Evolutionary conservation across 805 yeast genomes (phyloP).

Genomic region (Lachancea kluyveri): DNA sequence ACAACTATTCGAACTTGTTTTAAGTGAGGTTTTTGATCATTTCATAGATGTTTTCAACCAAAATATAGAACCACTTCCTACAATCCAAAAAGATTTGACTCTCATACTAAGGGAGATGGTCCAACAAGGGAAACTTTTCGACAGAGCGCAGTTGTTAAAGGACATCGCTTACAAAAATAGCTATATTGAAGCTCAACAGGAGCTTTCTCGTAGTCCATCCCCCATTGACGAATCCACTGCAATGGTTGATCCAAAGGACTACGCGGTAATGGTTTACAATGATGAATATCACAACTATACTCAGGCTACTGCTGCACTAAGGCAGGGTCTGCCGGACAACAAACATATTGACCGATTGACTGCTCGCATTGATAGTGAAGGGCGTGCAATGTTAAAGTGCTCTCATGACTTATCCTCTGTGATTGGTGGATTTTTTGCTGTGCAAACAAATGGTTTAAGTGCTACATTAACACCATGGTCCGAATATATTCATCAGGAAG

Average conservation of each 20-base stretch:
- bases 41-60: slow-evolving; percentile 36
- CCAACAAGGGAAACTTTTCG: slow-evolving; percentile 18
- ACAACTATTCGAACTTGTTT: slow-evolving; percentile 22
- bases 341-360: slow-evolving; percentile 33
- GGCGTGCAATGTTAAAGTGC: slow-evolving; percentile 43
- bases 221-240: slow-evolving; percentile 5
- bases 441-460: slow-evolving; percentile 45
- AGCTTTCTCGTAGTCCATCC: slow-evolving; percentile 2
- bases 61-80: slow-evolving; percentile 30
- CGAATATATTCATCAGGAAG: slow-evolving; percentile 45
- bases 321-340: slow-evolving; percentile 33
- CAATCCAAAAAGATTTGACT: slow-evolving; percentile 26
- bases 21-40: slow-evolving; percentile 34
- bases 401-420: slow-evolving; percentile 23
- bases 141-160: slow-evolving; percentile 15
- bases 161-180: slow-evolving; percentile 17
- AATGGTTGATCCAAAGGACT: slow-evolving; percentile 26
- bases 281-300: slow-evolving; percentile 65
- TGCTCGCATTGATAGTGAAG: slow-evolving; percentile 40
- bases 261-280: slow-evolving; percentile 62
- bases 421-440: slow-evolving; percentile 33
- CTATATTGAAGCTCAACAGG: slow-evolving; percentile 4
- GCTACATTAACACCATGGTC: slow-evolving; percentile 47
- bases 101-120: slow-evolving; percentile 23
- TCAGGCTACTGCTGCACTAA: slow-evolving; percentile 46